Conservation (phyloP, 306 rosid species). For the Crataegus laevigata region DNA sequence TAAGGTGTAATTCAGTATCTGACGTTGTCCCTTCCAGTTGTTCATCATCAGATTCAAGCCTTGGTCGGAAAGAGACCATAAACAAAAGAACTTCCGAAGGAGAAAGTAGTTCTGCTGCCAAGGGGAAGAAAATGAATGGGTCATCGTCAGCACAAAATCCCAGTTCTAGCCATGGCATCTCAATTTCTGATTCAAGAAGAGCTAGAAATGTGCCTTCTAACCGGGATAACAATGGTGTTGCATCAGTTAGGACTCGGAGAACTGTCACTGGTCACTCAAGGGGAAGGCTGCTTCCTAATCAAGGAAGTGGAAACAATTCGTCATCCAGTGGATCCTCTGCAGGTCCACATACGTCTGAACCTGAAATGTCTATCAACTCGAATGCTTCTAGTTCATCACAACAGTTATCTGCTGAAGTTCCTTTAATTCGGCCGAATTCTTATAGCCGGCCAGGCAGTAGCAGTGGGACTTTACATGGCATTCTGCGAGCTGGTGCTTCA, state of each 20-base stretch:
- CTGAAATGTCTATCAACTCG: constrained; percentile 28
- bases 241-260: constrained; percentile 59
- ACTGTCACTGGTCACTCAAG: constrained; percentile 35
- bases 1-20: constrained; percentile 68
- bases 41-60: constrained; percentile 47
- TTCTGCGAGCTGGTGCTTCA: constrained; percentile 34
- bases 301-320: constrained; percentile 42
- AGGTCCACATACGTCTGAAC: constrained; percentile 39
- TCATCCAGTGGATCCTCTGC: constrained; percentile 31
- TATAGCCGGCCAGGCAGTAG: constrained; percentile 41
- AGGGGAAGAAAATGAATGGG: constrained; percentile 72
- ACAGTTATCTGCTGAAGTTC: constrained; percentile 34
- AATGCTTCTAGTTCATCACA: constrained; percentile 38
- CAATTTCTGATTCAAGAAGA: constrained; percentile 68
- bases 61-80: constrained; percentile 41
- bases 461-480: constrained; percentile 40
- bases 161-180: constrained; percentile 46
- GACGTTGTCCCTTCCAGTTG: constrained; percentile 58
- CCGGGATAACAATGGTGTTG: constrained; percentile 35
- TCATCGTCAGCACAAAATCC: constrained; percentile 42
- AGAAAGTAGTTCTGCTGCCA: constrained; percentile 66
- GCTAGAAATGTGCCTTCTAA: constrained; percentile 42
- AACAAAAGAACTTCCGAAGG: constrained; percentile 69
- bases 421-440: constrained; percentile 39
- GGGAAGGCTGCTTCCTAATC: constrained; percentile 50